Percentiles rank a stretch among this genome's conserved stretches.
Conservation (phyloP, 495 filamentous ascomycete species). For the Annulohypoxylon maeteangense region DNA sequence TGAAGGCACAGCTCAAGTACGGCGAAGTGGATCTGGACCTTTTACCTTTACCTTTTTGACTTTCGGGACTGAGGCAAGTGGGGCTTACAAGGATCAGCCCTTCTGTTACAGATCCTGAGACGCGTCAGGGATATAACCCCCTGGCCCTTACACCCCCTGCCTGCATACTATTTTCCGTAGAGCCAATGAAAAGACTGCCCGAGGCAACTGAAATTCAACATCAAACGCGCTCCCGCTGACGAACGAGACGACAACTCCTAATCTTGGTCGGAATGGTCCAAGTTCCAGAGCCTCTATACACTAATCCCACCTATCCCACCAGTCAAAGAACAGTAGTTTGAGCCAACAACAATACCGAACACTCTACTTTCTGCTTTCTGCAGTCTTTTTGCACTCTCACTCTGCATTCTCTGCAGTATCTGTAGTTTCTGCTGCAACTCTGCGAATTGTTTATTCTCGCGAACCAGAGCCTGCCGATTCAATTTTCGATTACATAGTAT, state of each 20-base stretch:
- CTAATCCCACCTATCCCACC: background rate
- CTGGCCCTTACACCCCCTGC: constrained; percentile 40
- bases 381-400: background rate
- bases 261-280: constrained; percentile 42
- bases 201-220: constrained; percentile 44
- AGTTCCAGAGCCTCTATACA: constrained; percentile 26
- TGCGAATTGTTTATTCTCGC: constrained; percentile 21
- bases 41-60: constrained; percentile 26
- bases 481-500: constrained; percentile 33
- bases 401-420: constrained; percentile 8
- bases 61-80: constrained; percentile 32
- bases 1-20: background rate
- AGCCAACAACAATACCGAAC: constrained; percentile 26
- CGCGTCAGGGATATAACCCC: constrained; percentile 41
- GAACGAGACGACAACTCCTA: constrained; percentile 46
- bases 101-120: constrained; percentile 47
- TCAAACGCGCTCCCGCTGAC: constrained; percentile 46
- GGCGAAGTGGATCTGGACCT: constrained; percentile 24
- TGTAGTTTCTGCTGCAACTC: constrained; percentile 10
- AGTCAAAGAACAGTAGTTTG: background rate
- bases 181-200: constrained; percentile 37
- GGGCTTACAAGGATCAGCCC: constrained; percentile 23
- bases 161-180: constrained; percentile 43
- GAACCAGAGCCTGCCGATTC: constrained; percentile 22
- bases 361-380: background rate